Base-by-base conservation (phyloP, 805 yeast genomes). In the Hanseniaspora clermontiae region DNA sequence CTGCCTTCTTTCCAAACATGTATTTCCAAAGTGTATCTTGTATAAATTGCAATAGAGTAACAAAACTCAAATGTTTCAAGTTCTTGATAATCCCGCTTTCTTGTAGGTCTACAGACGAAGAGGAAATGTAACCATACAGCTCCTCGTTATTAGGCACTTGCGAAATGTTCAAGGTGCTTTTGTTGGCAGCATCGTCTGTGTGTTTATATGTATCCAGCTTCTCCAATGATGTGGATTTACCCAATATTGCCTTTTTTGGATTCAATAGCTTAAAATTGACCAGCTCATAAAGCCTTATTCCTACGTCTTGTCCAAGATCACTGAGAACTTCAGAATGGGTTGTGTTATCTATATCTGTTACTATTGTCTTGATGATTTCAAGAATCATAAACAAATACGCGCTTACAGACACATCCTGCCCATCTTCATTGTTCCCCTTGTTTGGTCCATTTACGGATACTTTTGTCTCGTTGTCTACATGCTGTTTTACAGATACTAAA, bases 271-370 rank as follows among this genome's bases (percentile, higher is more conserved):
- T 63, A 19, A 66, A 64, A 40, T 67, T 68, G 34, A 69, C 60
- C 57, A 88, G 71, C 66, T 89, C 96, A 38, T 86, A 68, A 60
- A 79, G 74, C 57, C 84, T 77, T 57, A 77, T 76, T 5, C 96
- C 96, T 46, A 89, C 77, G 54, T 78, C 79, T 63, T 83, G 83
- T 1, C 96, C 96, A 48, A 84, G 69, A n/a, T 79, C 79, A 62
- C 80, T 83, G 51, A 88, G 74, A 57, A 82, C 70, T 12, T 72
- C 61, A 63, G 81, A 86, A 52, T 82, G 70, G 60, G 87, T 90
- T 51, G 20, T 20, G 19, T 86, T 75, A 17, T 87, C 47, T 38
- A 42, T 45, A 17, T 51, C 58, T 83, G 58, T 75, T 77, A 32
- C 87, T 77, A 50, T 78, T 72, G 58, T 72, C 73, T 61, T 82